Evolutionary conservation across 371 early-diverging fungal genomes (phyloP).

Genomic region (Mucor circinelloides): DNA sequence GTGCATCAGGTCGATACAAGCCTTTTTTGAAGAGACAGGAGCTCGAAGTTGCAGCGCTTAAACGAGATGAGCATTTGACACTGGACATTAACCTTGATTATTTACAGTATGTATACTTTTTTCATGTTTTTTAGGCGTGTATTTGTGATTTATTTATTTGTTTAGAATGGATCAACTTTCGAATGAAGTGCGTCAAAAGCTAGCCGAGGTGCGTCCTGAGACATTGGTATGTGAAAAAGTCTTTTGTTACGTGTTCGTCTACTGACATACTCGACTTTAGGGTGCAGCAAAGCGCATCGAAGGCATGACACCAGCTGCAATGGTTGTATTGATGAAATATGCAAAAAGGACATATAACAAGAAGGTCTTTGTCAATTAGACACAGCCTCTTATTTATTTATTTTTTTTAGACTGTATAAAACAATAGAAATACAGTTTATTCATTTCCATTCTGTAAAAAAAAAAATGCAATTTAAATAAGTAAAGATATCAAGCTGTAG

Average conservation of each 20-base stretch:
- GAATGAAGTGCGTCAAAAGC: slow-evolving; percentile 71
- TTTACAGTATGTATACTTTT: slow-evolving; percentile 37
- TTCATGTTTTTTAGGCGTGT: background rate
- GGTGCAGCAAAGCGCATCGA: slow-evolving; percentile 87
- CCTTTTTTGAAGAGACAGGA: slow-evolving; percentile 73
- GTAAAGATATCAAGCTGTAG: too few species aligned
- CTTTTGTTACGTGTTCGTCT: background rate
- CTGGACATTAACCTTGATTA: slow-evolving; percentile 74
- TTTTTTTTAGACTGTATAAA: background rate
- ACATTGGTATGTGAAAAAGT: slow-evolving; percentile 58
- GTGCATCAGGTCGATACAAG: slow-evolving; percentile 60
- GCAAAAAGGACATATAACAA: slow-evolving; percentile 40
- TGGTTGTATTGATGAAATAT: slow-evolving; percentile 72
- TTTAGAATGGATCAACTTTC: slow-evolving; percentile 68
- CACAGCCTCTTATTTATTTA: background rate
- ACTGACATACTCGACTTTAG: slow-evolving; percentile 21
- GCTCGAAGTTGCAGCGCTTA: slow-evolving; percentile 62
- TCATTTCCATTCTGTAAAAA: too few species aligned
- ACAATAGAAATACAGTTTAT: background rate
- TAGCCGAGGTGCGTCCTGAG: slow-evolving; percentile 68
- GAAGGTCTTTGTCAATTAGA: slow-evolving; percentile 2
- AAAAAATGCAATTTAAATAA: too few species aligned
- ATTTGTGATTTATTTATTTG: background rate
- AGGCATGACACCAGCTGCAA: slow-evolving; percentile 79
- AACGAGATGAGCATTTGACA: slow-evolving; percentile 68